These are phyloP conservation scores for Phaeotremella fagi DNA, from an alignment of 768 basidiomycete species.

Conservation along the genomic window DNA sequence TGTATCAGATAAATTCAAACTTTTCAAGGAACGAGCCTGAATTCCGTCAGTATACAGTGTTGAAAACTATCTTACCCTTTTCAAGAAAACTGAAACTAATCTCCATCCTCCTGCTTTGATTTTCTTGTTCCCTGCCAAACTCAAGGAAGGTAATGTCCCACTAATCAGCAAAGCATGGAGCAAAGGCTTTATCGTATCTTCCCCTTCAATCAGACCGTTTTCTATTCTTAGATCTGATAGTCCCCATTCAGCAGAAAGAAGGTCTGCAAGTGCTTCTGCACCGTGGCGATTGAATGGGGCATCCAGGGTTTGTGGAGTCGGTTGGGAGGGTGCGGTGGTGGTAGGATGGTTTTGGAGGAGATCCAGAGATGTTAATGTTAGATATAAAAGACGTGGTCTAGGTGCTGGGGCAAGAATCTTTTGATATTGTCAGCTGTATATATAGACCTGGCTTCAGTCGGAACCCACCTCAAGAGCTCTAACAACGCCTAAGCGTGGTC, in stretches of 20 bases:
- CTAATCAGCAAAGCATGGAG: conserved; percentile 85
- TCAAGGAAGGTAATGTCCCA: conserved; percentile 70
- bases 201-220: conserved; percentile 80
- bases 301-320: conserved; percentile 65
- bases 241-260: conserved; percentile 90
- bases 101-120: conserved; percentile 73
- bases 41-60: conserved; percentile 3
- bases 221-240: conserved; percentile 76
- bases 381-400: conserved; percentile 20
- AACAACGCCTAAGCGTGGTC: conserved; percentile 35
- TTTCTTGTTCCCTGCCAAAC: conserved; percentile 77
- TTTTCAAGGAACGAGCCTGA: conserved; percentile 71
- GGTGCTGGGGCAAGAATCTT: conserved; percentile 27
- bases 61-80: conserved; percentile 55
- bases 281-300: conserved; percentile 58
- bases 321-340: conserved; percentile 52
- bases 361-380: conserved; percentile 13
- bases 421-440: not conserved
- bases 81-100: conserved; percentile 70
- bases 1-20: conserved; percentile 86
- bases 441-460: not conserved
- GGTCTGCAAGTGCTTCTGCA: conserved; percentile 79
- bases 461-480: conserved; percentile 41
- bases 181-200: conserved; percentile 73
- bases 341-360: conserved; percentile 3